phyloP scores from a whole-genome alignment of 768 basidiomycete genomes.

The Pholiota molesta region DNA sequence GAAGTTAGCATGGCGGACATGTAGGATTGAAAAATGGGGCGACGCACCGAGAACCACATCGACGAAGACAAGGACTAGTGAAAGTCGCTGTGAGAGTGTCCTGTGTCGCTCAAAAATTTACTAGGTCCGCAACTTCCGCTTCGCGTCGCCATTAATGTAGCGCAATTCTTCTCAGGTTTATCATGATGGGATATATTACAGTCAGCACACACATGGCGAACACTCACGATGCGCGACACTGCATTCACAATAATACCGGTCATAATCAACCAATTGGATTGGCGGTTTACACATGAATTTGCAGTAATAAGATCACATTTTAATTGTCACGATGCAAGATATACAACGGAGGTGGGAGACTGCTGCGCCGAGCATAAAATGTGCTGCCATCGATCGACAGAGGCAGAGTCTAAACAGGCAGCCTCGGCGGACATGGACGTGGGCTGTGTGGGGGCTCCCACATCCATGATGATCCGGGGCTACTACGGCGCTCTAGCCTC shows the following conservation, averaged over 20 bases:
- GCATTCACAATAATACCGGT: slow-evolving; percentile 14
- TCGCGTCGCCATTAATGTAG: slow-evolving; percentile 22
- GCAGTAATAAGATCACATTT: background rate
- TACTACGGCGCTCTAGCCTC: background rate
- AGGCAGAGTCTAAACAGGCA: background rate
- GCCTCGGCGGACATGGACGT: background rate
- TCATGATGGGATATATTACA: slow-evolving; percentile 24
- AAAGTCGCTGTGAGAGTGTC: slow-evolving; percentile 22
- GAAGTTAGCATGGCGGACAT: slow-evolving; percentile 9
- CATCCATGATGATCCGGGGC: background rate
- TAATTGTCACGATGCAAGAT: slow-evolving; percentile 1
- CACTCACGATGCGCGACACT: slow-evolving; percentile 12
- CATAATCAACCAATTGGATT: slow-evolving; percentile 10
- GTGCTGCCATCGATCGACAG: background rate
- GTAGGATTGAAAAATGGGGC: background rate
- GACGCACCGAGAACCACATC: slow-evolving; percentile 22
- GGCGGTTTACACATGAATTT: slow-evolving; percentile 1
- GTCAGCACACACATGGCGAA: slow-evolving; percentile 20
- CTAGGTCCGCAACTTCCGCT: slow-evolving; percentile 21
- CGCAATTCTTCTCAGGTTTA: slow-evolving; percentile 27
- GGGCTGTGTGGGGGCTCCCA: background rate
- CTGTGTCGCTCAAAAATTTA: slow-evolving; percentile 19
- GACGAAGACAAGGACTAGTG: slow-evolving; percentile 11
- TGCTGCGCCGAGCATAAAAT: background rate
- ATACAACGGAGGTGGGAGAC: background rate